Evolutionary conservation across 805 yeast species (phyloP).

Genomic region (Ascoidea tarda): DNA sequence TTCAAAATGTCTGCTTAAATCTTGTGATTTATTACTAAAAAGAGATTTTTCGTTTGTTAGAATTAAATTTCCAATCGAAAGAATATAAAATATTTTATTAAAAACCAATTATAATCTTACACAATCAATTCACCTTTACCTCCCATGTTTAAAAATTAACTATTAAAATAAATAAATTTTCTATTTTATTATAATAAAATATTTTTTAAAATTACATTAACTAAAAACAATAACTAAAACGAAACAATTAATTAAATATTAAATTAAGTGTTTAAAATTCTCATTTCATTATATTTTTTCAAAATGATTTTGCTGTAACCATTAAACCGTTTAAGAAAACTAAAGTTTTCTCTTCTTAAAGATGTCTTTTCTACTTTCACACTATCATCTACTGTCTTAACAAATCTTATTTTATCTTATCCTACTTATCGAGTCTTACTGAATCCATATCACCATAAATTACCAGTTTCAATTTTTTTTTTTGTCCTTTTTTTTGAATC

Average conservation of each 20-base stretch:
- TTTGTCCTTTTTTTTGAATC: not conserved
- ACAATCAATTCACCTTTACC: not conserved
- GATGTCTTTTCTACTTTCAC: not conserved
- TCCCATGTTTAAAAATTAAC: not conserved
- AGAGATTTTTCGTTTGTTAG: conserved; percentile 7
- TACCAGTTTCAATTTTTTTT: too few relatives aligned
- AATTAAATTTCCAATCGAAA: conserved; percentile 1
- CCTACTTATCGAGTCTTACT: too few relatives aligned
- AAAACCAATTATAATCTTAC: conserved; percentile 1
- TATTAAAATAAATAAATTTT: not conserved
- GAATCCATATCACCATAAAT: not conserved
- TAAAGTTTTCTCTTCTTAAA: too few relatives aligned
- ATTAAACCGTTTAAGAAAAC: too few relatives aligned
- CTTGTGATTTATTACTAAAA: conserved; percentile 9
- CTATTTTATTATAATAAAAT: conserved; percentile 9
- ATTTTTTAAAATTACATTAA: conserved; percentile 4
- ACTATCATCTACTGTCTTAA: not conserved
- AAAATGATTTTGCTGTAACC: not conserved
- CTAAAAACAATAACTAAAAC: too few relatives aligned
- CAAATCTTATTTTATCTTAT: too few relatives aligned
- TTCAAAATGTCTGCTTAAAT: conserved; percentile 11
- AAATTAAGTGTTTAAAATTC: not conserved
- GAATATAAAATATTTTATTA: not conserved
- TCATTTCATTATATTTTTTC: too few relatives aligned
- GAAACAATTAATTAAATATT: too few relatives aligned